A percentile compares a stretch with the other conserved stretches of the same genome.
Evolutionary conservation across 2,329 filamentous ascomycete species (phyloP).

Genomic region (Camillea tinctor): DNA sequence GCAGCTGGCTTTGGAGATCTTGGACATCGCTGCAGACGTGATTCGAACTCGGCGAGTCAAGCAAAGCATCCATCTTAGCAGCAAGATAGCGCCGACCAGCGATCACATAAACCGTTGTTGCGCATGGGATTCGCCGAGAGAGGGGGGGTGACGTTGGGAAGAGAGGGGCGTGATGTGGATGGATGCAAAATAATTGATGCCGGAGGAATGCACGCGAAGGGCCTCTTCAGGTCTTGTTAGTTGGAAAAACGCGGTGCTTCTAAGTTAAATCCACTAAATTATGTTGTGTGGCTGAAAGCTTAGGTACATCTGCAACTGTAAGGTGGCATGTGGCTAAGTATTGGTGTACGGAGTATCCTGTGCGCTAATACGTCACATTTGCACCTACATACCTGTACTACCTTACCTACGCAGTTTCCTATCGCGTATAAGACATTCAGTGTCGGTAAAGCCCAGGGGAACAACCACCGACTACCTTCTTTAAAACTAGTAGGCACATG

Average conservation of each 20-base stretch:
- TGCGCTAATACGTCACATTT: too few species aligned
- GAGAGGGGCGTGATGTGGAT: slow-evolving; percentile 9
- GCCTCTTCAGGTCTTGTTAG: background rate
- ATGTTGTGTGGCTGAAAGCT: background rate
- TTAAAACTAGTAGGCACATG: too few species aligned
- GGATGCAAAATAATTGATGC: background rate
- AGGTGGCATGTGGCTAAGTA: background rate
- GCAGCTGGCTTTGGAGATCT: slow-evolving; percentile 48
- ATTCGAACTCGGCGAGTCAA: slow-evolving; percentile 31
- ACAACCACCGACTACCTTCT: too few species aligned
- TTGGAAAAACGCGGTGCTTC: background rate
- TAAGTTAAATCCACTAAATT: too few species aligned
- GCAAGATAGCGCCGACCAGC: background rate
- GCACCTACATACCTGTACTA: too few species aligned
- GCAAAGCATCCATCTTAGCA: slow-evolving; percentile 30
- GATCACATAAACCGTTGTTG: background rate
- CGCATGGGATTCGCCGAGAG: background rate
- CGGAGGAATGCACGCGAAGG: slow-evolving; percentile 1
- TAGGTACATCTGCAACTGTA: too few species aligned
- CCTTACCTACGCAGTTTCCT: too few species aligned
- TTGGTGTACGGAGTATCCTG: too few species aligned
- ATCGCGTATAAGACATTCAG: too few species aligned
- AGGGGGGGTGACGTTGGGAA: too few species aligned
- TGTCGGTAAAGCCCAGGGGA: too few species aligned
- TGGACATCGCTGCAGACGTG: slow-evolving; percentile 39